phyloP scores from a whole-genome alignment of 139 green algal species.

The Pleodorina starrii region DNA sequence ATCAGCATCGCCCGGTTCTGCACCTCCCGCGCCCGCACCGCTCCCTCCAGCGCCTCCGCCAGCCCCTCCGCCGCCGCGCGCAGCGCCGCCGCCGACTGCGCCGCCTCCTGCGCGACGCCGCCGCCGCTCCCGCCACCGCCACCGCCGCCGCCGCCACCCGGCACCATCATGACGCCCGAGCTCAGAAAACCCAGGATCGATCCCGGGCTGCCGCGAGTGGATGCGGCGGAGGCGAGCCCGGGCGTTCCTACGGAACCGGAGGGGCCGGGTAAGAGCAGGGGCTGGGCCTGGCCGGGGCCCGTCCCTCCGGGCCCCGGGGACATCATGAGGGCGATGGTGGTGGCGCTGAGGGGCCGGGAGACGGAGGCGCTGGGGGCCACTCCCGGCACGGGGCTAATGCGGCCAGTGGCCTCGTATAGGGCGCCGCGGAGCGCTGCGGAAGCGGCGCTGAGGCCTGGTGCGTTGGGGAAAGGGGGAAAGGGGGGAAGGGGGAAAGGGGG shows the following conservation, averaged over 20 bases:
- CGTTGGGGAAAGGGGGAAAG: neutral
- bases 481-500: neutral
- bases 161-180: too few species aligned
- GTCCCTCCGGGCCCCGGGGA: neutral
- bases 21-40: neutral
- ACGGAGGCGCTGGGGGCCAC: neutral
- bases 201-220: neutral
- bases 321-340: neutral
- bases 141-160: neutral
- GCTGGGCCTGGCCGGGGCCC: neutral
- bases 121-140: neutral
- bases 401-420: slow-evolving; percentile 17
- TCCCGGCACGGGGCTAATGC: neutral
- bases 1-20: slow-evolving; percentile 23
- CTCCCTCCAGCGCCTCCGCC: neutral
- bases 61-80: slow-evolving; percentile 3
- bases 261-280: neutral
- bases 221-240: neutral
- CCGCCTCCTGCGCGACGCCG: neutral
- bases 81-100: neutral
- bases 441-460: neutral
- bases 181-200: slow-evolving; percentile 11
- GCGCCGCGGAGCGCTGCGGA: slow-evolving; percentile 1
- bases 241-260: neutral
- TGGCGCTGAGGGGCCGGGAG: slow-evolving; percentile 10